Base-by-base conservation (phyloP, 2,329 filamentous ascomycete genomes). In the Chaetoscypha palmicola region DNA sequence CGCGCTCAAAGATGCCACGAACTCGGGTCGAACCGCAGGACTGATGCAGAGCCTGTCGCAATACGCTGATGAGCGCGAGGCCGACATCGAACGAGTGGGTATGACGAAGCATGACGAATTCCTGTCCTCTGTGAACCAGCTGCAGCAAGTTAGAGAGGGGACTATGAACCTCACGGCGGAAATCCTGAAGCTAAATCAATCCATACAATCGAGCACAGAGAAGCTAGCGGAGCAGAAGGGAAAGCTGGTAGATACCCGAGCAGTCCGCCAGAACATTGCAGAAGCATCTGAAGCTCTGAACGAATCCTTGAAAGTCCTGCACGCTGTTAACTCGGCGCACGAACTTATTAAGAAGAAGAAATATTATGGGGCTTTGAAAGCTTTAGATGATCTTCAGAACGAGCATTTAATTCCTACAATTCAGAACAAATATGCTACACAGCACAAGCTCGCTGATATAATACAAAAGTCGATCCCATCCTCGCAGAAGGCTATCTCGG, bases 21-120 rank as follows among this genome's bases (percentile, higher is more conserved):
- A 79, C 57, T 81, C 86, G 43, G 83, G 86, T 61, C 76, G 86
- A 58, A 83, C 82, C 5, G 73, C 73, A 30, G 78, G 81, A 46
- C 74, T 98, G 31, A 78, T 89, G 38, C 83, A 90, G 56, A 85
- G 85, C 48, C 73, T 94, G 44, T 79, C 81, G 35, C 80, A 82
- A 54, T 94, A 95, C 64, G 86, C 90, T 24, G 81, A 83, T 54
- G 86, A 92, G 36, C 83, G 90, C 48, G 92, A 98, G 64, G 68
- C 77, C 11, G 90, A 97, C 57, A 97, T 98, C 53, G 92, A 98
- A 67, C 79, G 79, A 17, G 94, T 97, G 57, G 95, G 92, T 57
- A 81, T 95, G 58, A 91, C 86, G 9, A 95, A 96, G 58, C 92
- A 98, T 60, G 91, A 97, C 61, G 92, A 96, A 59, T 98, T 98